phyloP scores from a whole-genome alignment of 768 basidiomycete genomes.

The Arthromyces matolae region DNA sequence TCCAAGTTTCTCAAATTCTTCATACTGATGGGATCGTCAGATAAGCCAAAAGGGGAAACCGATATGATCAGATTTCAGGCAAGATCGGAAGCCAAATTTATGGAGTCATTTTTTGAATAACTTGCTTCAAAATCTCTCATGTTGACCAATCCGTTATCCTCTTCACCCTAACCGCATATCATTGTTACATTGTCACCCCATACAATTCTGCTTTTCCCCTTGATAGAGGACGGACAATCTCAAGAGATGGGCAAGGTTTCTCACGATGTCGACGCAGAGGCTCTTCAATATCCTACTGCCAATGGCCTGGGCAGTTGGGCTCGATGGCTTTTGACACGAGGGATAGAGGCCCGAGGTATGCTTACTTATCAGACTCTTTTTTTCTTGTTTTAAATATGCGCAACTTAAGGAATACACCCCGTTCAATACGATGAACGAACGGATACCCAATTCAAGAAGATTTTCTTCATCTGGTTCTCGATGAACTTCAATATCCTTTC shows the following conservation, averaged over 20 bases:
- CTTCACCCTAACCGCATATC: no score
- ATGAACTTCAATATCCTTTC: slow-evolving; percentile 68
- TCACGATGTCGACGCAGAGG: neutral
- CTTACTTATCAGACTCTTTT: neutral
- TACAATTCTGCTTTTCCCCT: neutral
- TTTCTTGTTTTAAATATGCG: neutral
- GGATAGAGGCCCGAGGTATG: slow-evolving; percentile 34
- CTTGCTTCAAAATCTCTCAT: no score
- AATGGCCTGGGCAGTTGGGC: slow-evolving; percentile 8
- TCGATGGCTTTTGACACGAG: slow-evolving; percentile 19
- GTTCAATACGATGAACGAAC: slow-evolving; percentile 52
- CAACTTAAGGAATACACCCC: slow-evolving; percentile 48
- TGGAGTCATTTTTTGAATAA: no score
- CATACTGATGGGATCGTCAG: no score
- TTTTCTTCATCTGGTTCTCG: slow-evolving; percentile 79
- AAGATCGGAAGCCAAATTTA: no score
- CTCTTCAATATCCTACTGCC: neutral
- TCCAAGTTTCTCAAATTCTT: no score
- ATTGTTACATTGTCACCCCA: neutral
- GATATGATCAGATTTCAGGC: no score
- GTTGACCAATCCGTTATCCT: neutral
- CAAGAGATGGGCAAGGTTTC: neutral
- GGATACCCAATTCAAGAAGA: slow-evolving; percentile 59
- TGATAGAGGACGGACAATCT: neutral
- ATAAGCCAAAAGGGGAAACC: no score